A percentile compares a stretch with the other conserved stretches of the same genome.
Evolutionary conservation across 176 grass and related monocot species (phyloP).

Genomic region (Bothriochloa decipiens): DNA sequence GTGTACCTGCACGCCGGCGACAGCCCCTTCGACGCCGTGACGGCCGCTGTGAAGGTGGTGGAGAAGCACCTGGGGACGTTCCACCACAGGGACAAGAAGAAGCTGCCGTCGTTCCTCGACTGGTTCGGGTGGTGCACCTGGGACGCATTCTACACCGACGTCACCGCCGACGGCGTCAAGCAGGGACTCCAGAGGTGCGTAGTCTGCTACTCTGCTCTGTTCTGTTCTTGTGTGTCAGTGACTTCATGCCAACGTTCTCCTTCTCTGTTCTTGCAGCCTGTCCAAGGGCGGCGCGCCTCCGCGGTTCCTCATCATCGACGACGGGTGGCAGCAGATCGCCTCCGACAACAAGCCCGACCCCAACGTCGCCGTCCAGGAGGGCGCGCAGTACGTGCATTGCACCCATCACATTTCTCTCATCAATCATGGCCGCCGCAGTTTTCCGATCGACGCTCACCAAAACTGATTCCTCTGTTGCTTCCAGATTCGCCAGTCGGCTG

Average conservation of each 20-base stretch:
- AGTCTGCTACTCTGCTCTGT: background rate
- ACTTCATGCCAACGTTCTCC: background rate
- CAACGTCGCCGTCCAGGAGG: slow-evolving; percentile 60
- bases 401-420: background rate
- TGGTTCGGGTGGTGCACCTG: slow-evolving; percentile 98
- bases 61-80: slow-evolving; percentile 82
- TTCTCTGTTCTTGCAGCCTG: slow-evolving; percentile 40
- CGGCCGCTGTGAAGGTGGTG: slow-evolving; percentile 63
- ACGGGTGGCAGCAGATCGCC: slow-evolving; percentile 90
- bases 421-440: background rate
- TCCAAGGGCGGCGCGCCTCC: slow-evolving; percentile 66
- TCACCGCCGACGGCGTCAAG: slow-evolving; percentile 69
- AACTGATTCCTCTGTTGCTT: background rate
- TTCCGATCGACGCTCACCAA: background rate
- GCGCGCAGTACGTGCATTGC: slow-evolving; percentile 57
- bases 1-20: slow-evolving; percentile 75
- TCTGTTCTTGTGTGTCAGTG: background rate
- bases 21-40: slow-evolving; percentile 71
- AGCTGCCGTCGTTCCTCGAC: slow-evolving; percentile 73
- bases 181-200: slow-evolving; percentile 54
- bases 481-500: slow-evolving; percentile 64
- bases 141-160: slow-evolving; percentile 96
- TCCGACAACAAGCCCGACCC: slow-evolving; percentile 39
- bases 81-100: slow-evolving; percentile 74
- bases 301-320: slow-evolving; percentile 81